A percentile compares a stretch with the other conserved stretches of the same genome.
phyloP scores from a whole-genome alignment of 306 rosid genomes.

The Aeschynomene evenia region DNA sequence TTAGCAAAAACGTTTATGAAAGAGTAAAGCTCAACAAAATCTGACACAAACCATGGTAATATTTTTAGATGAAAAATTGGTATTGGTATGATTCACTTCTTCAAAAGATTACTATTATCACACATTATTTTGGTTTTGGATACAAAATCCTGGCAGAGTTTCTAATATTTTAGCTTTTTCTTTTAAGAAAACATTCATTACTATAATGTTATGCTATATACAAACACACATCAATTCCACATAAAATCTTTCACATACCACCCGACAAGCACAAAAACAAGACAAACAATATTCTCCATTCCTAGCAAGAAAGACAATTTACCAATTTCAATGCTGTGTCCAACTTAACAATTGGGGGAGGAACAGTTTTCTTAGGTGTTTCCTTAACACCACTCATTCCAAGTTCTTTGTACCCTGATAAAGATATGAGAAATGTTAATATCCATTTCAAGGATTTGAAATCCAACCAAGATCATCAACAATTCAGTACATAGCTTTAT shows the following conservation, averaged over 20 bases:
- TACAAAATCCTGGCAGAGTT: no score
- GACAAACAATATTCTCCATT: no score
- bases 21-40: no score
- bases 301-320: slow-evolving; percentile 7
- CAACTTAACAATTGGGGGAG: slow-evolving; percentile 63
- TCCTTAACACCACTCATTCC: slow-evolving; percentile 49
- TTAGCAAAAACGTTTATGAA: neutral
- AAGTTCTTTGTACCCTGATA: slow-evolving; percentile 31
- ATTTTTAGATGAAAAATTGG: no score
- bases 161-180: no score
- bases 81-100: no score
- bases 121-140: no score
- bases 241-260: slow-evolving; percentile 13
- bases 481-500: neutral
- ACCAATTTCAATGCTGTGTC: slow-evolving; percentile 75
- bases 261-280: neutral
- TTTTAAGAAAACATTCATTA: slow-evolving; percentile 2
- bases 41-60: no score
- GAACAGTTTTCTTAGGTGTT: slow-evolving; percentile 38
- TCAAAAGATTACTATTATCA: no score
- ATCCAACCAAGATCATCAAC: neutral
- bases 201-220: neutral
- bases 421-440: slow-evolving; percentile 20
- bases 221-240: neutral
- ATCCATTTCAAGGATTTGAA: neutral